Percentiles rank a stretch among this genome's conserved stretches.
Evolutionary conservation across 2,329 filamentous ascomycete genomes (phyloP).

Genomic region (Xylariomycetidae sp.): DNA sequence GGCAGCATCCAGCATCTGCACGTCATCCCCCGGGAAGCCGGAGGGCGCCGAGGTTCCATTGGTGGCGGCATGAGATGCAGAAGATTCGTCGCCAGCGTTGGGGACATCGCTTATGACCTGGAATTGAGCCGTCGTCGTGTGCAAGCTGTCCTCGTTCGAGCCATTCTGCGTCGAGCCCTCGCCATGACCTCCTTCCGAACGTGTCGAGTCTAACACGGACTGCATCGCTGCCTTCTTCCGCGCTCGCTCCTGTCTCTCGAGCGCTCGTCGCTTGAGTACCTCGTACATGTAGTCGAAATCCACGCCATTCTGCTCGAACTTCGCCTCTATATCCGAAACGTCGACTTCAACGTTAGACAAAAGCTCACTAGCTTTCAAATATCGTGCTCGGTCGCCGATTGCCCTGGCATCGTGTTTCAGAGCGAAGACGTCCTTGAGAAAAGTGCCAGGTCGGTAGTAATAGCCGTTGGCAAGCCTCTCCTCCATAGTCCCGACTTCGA

Average conservation of each 20-base stretch:
- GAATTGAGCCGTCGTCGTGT: constrained; percentile 45
- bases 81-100: constrained; percentile 47
- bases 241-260: constrained; percentile 52
- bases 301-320: constrained; percentile 49
- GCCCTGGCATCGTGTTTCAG: constrained; percentile 79
- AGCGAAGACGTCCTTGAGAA: constrained; percentile 78
- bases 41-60: constrained; percentile 52
- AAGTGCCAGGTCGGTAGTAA: constrained; percentile 86
- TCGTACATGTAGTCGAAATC: constrained; percentile 80
- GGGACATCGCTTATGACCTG: constrained; percentile 52
- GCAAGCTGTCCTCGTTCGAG: constrained; percentile 41
- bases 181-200: constrained; percentile 43
- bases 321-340: constrained; percentile 67
- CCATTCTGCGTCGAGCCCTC: constrained; percentile 41
- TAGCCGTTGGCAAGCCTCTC: constrained; percentile 95
- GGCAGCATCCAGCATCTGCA: constrained; percentile 55
- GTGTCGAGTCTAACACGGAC: constrained; percentile 42
- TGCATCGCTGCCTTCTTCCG: constrained; percentile 59
- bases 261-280: constrained; percentile 61
- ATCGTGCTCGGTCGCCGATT: constrained; percentile 74
- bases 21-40: constrained; percentile 46
- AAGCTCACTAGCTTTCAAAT: constrained; percentile 85
- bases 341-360: constrained; percentile 92
- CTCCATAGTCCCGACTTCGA: constrained; percentile 89
- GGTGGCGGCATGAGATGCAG: constrained; percentile 32